phyloP scores from a whole-genome alignment of 208 protist genomes.

The Crithidia bombi region DNA sequence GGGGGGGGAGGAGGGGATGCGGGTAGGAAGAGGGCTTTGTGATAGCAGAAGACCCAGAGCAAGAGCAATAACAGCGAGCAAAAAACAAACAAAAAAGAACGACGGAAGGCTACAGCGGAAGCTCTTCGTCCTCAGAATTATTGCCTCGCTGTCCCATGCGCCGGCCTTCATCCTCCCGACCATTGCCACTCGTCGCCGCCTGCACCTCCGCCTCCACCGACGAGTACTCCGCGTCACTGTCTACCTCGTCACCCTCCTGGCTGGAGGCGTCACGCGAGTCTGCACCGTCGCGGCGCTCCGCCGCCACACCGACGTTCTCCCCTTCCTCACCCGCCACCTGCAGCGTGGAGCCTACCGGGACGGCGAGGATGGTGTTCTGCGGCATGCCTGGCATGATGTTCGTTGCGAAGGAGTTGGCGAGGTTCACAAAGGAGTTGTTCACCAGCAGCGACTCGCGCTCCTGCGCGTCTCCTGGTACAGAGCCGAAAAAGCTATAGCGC shows the following conservation, averaged over 20 bases:
- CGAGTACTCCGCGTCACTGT: constrained; percentile 18
- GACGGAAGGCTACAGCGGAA: not conserved
- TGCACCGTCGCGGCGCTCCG: not conserved
- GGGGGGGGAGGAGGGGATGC: too few relatives aligned
- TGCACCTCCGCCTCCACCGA: constrained; percentile 2
- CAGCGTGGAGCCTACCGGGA: constrained; percentile 2
- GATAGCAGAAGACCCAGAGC: not conserved
- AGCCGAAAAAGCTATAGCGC: constrained; percentile 26
- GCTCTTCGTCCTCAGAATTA: constrained; percentile 20
- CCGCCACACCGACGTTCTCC: not conserved
- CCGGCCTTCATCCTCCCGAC: constrained; percentile 11
- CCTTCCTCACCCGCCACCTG: not conserved
- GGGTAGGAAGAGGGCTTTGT: not conserved
- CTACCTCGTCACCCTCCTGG: constrained; percentile 29
- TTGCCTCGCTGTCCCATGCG: constrained; percentile 13
- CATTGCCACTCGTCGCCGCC: not conserved
- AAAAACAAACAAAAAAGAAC: constrained; percentile 10
- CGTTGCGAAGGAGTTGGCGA: constrained; percentile 52
- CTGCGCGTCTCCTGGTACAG: constrained; percentile 6
- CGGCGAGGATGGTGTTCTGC: constrained; percentile 40
- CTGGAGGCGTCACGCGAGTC: constrained; percentile 37
- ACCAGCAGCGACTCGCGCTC: constrained; percentile 31
- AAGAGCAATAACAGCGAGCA: not conserved
- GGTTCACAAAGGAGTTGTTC: constrained; percentile 50
- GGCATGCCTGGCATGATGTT: constrained; percentile 42